These are phyloP conservation scores for Umbelopsis sp. DNA, from an alignment of 192 early-diverging fungal genomes.

Conservation along the genomic window DNA sequence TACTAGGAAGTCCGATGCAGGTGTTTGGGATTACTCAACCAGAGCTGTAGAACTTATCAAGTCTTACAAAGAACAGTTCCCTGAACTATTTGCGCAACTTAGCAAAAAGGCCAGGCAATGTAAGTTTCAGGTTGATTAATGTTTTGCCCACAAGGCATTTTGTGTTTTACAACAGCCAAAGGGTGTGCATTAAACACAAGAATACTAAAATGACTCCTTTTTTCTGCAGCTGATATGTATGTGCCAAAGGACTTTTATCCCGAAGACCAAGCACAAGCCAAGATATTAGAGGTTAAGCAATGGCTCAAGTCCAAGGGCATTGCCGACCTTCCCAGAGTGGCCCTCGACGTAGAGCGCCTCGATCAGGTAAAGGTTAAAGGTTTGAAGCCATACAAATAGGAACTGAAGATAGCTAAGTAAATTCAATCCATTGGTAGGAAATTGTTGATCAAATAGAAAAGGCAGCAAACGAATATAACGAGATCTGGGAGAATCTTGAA, in stretches of 20 bases:
- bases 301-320: constrained; percentile 69
- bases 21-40: constrained; percentile 85
- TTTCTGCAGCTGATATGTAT: constrained; percentile 55
- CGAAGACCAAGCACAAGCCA: constrained; percentile 40
- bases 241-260: constrained; percentile 65
- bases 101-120: constrained; percentile 31
- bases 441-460: constrained; percentile 62
- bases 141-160: no score
- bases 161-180: no score
- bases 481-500: constrained; percentile 35
- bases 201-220: no score
- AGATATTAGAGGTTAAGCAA: constrained; percentile 58
- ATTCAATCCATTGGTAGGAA: constrained; percentile 40
- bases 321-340: constrained; percentile 64
- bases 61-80: constrained; percentile 67
- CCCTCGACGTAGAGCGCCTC: constrained; percentile 59
- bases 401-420: no score
- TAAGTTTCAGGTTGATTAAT: not conserved
- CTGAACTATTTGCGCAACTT: constrained; percentile 51
- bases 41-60: constrained; percentile 76
- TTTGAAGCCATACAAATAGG: not conserved
- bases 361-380: not conserved
- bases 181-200: no score
- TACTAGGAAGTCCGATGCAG: constrained; percentile 68
- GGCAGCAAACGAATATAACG: constrained; percentile 49